Evolutionary conservation across 805 yeast species (phyloP), one percentile per base, ranked within the genome.

Genomic region (Candida nonsorbophila): DNA sequence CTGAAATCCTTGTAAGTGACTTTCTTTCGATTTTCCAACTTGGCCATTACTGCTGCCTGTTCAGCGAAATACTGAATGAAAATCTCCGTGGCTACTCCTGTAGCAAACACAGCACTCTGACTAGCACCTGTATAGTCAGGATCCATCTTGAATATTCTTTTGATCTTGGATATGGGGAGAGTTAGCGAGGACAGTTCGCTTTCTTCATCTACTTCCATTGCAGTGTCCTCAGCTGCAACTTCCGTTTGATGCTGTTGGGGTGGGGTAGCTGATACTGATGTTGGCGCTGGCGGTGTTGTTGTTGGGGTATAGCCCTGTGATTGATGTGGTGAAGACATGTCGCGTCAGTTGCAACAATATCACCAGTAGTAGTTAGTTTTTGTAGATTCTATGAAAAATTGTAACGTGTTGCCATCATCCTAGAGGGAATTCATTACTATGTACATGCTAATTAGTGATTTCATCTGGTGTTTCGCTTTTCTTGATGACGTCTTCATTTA

Each of bases 81-180:
- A 14, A 81, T 55, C 44, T 84, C 92, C 0, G 90, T 76, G 6
- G 92, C 87, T n/a, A 80, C 67, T 3, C 84, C 85, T 5, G 84
- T 64, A 10, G 85, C 71, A 48, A 74, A 79, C n/a, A 79, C 84
- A 0, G 90, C 85, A 16, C 77, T 63, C 33, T 74, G 79, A 3
- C 86, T 74, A 2, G 84, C 76, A 2, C 79, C 72, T 5, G 67
- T 55, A 41, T 79, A 80, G 21, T 79, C 87, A 10, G 86, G 84
- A 49, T 84, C 94, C 49, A 79, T 69, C 44, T 80, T 82, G 49
- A 84, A 70, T 30, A 84, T 78, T 41, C 78, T 69, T 45, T 80
- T 81, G 40, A 84, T 75, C 39, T 83, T 73, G 3, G 84, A 63
- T 22, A 82, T 55, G 5, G 92, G 94, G 15, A 84, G 52, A 3